Percentiles rank a stretch among this genome's conserved stretches.
phyloP scores from a whole-genome alignment of 441 rosid genomes.

The Populus hybrid region DNA sequence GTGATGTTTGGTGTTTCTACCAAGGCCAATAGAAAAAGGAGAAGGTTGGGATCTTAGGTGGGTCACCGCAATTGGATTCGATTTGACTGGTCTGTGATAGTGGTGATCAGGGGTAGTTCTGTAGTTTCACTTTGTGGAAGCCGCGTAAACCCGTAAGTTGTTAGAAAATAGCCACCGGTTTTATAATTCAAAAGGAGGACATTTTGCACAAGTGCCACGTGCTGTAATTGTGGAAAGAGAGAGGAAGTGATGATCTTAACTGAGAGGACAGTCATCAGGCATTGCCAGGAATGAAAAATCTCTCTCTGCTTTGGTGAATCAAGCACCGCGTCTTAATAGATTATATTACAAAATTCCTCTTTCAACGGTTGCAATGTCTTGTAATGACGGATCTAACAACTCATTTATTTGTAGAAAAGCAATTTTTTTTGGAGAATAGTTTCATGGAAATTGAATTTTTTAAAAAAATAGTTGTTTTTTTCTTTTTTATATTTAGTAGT shows the following conservation, averaged over 20 bases:
- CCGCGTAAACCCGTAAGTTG: background rate
- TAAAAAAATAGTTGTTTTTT: too few relatives aligned
- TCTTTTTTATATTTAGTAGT: too few relatives aligned
- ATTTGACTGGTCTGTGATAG: constrained; percentile 28
- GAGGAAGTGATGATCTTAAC: constrained; percentile 21
- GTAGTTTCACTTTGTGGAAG: background rate
- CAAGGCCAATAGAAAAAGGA: constrained; percentile 9
- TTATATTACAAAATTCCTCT: too few relatives aligned
- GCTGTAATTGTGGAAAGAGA: constrained; percentile 26
- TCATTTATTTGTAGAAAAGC: too few relatives aligned
- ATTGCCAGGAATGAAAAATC: too few relatives aligned
- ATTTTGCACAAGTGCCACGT: constrained; percentile 47
- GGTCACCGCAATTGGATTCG: background rate
- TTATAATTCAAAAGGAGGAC: constrained; percentile 15
- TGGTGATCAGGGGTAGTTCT: background rate
- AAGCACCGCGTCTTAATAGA: too few relatives aligned
- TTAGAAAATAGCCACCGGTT: background rate
- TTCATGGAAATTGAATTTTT: too few relatives aligned
- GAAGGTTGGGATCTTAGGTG: background rate
- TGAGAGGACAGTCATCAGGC: too few relatives aligned
- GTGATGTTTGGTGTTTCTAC: constrained; percentile 26
- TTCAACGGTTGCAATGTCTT: too few relatives aligned
- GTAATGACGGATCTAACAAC: too few relatives aligned
- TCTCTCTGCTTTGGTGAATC: too few relatives aligned
- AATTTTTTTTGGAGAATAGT: too few relatives aligned